Base-by-base conservation (phyloP, 306 rosid species). In the Luffa aegyptiaca region DNA sequence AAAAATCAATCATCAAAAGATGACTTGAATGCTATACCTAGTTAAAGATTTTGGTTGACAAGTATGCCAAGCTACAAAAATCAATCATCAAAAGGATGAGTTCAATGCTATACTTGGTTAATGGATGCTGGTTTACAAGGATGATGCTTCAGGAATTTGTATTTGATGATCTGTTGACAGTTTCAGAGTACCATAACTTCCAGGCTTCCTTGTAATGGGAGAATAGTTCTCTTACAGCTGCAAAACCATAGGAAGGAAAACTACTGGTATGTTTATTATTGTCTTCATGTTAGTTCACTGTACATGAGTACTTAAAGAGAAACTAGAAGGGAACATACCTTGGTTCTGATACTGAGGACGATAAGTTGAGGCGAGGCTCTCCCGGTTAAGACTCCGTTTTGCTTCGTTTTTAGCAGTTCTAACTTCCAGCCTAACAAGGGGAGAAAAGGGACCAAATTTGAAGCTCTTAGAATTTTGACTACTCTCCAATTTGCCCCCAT, bases 161-260 rank as follows among this genome's bases (percentile, higher is more conserved):
- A 80, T 26, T 59, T 59, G 31, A 37, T 26, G 89, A 79, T 75
- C 86, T 90, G 88, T 91, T 90, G 55, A 85, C 93, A 44, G 91
- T 89, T 88, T 91, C 96, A 0, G 91, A 87, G 93, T 89, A 88
- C 97, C 97, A 92, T 57, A 91, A 85, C 72, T 84, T 88, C 93
- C 97, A 92, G 75, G 99, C 97, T 79, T 95, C 97, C 92, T 84
- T 83, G 86, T 91, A 95, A 87, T 95, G 97, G 18, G 95, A 81
- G 85, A 89, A 93, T 36, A 95, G 90, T 18, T 95, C 99, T 85
- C 75, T 91, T 86, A 94, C 77, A 59, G 92, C 98, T 92, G 90
- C 86, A 83, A 75, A 53, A 76, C 26, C 78, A 73, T 48, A 26
- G 45, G 76, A 52, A 77, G 81, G 16, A 64, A 17, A 48, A 21